Percentiles rank a stretch among this genome's conserved stretches.
Evolutionary conservation across 345 rosid species (phyloP).

Genomic region (Cardamine resedifolia): DNA sequence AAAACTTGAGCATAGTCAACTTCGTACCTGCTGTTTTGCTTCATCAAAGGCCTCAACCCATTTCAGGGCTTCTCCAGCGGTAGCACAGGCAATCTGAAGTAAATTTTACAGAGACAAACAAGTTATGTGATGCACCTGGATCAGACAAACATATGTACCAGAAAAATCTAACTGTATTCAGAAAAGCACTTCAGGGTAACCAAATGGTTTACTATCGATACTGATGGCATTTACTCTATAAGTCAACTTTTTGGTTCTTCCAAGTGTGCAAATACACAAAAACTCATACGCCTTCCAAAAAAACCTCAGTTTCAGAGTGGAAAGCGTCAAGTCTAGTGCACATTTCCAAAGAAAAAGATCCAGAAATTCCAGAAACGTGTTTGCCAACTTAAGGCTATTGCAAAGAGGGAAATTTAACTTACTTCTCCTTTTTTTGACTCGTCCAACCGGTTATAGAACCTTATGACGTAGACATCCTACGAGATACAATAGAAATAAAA

Average conservation of each 20-base stretch:
- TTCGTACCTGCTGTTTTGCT: conserved; percentile 92
- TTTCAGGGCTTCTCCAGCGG: conserved; percentile 81
- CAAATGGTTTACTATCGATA: not conserved
- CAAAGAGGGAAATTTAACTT: conserved; percentile 40
- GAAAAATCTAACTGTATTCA: not conserved
- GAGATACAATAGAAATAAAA: conserved; percentile 26
- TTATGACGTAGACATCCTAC: conserved; percentile 78
- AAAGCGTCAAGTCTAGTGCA: conserved; percentile 8
- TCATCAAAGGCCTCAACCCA: conserved; percentile 97
- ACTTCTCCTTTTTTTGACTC: conserved; percentile 92
- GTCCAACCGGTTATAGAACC: conserved; percentile 75
- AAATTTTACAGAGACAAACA: conserved; percentile 22
- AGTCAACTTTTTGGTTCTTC: not conserved
- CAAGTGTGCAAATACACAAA: not conserved
- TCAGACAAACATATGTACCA: conserved; percentile 12
- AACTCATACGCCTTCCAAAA: not conserved
- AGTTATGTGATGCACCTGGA: conserved; percentile 1
- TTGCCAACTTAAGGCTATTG: not conserved
- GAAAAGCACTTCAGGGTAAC: conserved; percentile 3
- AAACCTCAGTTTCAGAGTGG: conserved; percentile 1
- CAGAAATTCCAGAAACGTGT: not conserved
- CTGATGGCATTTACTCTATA: not conserved
- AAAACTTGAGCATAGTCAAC: conserved; percentile 16
- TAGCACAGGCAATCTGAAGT: conserved; percentile 86
- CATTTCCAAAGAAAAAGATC: conserved; percentile 3